These are phyloP conservation scores for Apiospora marii DNA, from an alignment of 2,329 filamentous ascomycete species.

Conservation along the genomic window DNA sequence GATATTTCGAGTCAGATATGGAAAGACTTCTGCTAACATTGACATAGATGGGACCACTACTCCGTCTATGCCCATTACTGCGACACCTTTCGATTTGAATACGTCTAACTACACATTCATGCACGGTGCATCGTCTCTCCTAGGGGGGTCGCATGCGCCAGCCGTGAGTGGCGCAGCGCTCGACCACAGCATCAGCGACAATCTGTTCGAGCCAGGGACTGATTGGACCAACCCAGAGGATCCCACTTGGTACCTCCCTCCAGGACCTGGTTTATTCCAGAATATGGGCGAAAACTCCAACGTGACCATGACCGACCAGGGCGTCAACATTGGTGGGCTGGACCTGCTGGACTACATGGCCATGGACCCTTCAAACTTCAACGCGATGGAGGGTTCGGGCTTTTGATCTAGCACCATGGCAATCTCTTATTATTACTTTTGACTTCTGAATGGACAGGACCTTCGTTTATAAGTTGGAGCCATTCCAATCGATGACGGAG, in stretches of 20 bases:
- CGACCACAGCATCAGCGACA: slow-evolving; percentile 46
- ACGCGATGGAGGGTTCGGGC: slow-evolving; percentile 12
- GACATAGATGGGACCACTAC: slow-evolving; percentile 48
- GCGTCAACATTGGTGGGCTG: slow-evolving; percentile 71
- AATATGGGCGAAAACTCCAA: slow-evolving; percentile 65
- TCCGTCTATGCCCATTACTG: slow-evolving; percentile 62
- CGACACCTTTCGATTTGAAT: slow-evolving; percentile 68
- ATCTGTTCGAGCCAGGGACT: slow-evolving; percentile 52
- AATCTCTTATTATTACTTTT: neutral
- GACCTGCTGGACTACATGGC: slow-evolving; percentile 75
- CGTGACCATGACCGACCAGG: slow-evolving; percentile 72
- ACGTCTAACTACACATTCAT: slow-evolving; percentile 63
- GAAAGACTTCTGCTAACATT: slow-evolving; percentile 26
- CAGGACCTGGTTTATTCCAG: slow-evolving; percentile 70
- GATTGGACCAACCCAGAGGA: slow-evolving; percentile 64
- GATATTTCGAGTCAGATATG: neutral
- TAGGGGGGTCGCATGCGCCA: slow-evolving; percentile 57
- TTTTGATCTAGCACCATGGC: neutral
- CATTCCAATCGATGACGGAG: neutral
- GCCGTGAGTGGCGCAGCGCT: slow-evolving; percentile 42
- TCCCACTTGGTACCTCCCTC: slow-evolving; percentile 73
- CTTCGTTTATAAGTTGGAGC: neutral
- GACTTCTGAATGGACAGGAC: neutral
- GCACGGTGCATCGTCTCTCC: slow-evolving; percentile 53
- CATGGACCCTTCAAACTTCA: slow-evolving; percentile 50